Evolutionary conservation across 192 early-diverging fungal genomes (phyloP).

Genomic region (Obelidium mucronatum): DNA sequence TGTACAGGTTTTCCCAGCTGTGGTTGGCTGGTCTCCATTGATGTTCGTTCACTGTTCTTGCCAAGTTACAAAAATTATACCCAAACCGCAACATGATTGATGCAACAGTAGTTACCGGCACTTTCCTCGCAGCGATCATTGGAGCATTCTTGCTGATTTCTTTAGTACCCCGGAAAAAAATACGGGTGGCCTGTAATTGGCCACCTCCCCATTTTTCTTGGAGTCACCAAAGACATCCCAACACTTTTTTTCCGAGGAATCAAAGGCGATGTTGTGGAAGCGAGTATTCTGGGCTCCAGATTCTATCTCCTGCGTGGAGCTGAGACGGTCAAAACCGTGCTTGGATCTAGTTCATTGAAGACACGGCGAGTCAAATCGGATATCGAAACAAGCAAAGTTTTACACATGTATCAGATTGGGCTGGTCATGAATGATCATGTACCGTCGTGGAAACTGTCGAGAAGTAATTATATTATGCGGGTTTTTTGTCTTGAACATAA

Average conservation of each 20-base stretch:
- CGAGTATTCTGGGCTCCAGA: not conserved
- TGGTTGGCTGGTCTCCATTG: no score
- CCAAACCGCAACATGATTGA: no score
- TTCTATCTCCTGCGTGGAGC: constrained; percentile 2
- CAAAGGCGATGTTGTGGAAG: constrained; percentile 2
- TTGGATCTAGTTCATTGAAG: not conserved
- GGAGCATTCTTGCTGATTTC: no score
- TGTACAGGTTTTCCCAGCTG: no score
- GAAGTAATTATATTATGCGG: no score
- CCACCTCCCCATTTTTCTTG: not conserved
- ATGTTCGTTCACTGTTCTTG: no score
- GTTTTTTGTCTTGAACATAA: no score
- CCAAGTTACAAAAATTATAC: no score
- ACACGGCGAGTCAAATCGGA: not conserved
- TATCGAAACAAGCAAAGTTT: not conserved
- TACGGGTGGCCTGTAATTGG: not conserved
- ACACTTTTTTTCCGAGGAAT: constrained; percentile 2
- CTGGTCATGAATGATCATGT: not conserved
- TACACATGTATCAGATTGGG: not conserved
- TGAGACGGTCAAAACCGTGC: not conserved
- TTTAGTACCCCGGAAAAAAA: not conserved
- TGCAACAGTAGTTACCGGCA: no score
- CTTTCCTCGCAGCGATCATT: no score
- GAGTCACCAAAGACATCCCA: not conserved
- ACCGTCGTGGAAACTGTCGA: not conserved